phyloP scores from a whole-genome alignment of 78 protist genomes.

The Emiliania huxleyi region DNA sequence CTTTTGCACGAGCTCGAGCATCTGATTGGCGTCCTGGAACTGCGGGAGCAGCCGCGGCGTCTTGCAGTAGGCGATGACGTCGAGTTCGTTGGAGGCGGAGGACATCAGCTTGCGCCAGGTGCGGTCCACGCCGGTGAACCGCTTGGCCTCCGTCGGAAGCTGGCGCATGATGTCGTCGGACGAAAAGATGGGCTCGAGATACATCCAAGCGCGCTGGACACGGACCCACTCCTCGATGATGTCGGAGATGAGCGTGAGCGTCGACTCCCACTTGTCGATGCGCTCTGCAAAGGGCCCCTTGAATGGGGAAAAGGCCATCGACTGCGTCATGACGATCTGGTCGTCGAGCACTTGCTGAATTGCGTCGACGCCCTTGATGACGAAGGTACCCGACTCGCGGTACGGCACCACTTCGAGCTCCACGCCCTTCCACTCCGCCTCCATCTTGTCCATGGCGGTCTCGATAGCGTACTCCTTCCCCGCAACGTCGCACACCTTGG shows the following conservation, averaged over 20 bases:
- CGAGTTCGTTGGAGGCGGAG: conserved; percentile 43
- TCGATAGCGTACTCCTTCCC: conserved; percentile 73
- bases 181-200: conserved; percentile 88
- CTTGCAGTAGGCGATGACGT: conserved; percentile 56
- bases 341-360: conserved; percentile 77
- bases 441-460: conserved; percentile 64
- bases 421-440: conserved; percentile 59
- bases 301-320: conserved; percentile 75
- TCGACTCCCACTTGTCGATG: conserved; percentile 72
- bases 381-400: conserved; percentile 28
- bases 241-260: conserved; percentile 25
- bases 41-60: not conserved
- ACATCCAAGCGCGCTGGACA: conserved; percentile 84
- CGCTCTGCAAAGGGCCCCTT: conserved; percentile 65
- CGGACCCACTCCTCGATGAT: conserved; percentile 83
- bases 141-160: conserved; percentile 75
- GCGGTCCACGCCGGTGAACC: conserved; percentile 52
- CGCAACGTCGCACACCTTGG: conserved; percentile 59
- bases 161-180: conserved; percentile 82
- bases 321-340: conserved; percentile 77
- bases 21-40: conserved; percentile 65
- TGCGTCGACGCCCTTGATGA: conserved; percentile 55
- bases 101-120: conserved; percentile 47
- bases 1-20: conserved; percentile 79
- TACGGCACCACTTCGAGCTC: conserved; percentile 42